Conservation (phyloP, 495 filamentous ascomycete species). For the Penicillium canariense region DNA sequence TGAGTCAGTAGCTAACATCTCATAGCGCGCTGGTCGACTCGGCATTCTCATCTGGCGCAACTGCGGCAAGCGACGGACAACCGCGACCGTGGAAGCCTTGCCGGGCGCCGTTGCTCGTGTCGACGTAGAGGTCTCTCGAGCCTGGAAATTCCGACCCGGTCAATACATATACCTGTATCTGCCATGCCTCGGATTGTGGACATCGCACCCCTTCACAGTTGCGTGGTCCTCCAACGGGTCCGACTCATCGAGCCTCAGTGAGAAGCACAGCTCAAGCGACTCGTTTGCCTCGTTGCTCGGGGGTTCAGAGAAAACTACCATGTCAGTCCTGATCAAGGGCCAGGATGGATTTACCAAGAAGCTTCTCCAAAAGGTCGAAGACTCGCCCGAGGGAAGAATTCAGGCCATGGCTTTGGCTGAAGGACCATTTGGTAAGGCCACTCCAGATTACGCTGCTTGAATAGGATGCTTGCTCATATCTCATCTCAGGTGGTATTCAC, state of each 20-base stretch:
- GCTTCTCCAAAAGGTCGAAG: constrained; percentile 45
- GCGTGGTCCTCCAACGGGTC: constrained; percentile 44
- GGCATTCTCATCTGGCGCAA: constrained; percentile 61
- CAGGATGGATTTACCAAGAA: constrained; percentile 53
- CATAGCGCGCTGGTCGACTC: constrained; percentile 56
- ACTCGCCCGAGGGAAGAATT: constrained; percentile 39
- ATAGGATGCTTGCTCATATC: neutral
- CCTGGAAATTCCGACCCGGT: constrained; percentile 50
- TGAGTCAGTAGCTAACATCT: constrained; percentile 15
- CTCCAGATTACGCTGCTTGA: neutral
- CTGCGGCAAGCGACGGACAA: constrained; percentile 38
- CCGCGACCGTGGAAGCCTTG: constrained; percentile 51
- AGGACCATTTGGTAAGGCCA: constrained; percentile 56
- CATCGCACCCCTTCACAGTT: constrained; percentile 58
- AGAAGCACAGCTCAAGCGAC: constrained; percentile 34
- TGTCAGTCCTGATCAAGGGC: constrained; percentile 55
- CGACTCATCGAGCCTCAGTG: constrained; percentile 6
- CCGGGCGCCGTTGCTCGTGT: constrained; percentile 49
- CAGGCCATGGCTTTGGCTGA: constrained; percentile 50
- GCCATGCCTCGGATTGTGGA: constrained; percentile 48
- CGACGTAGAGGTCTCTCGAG: constrained; percentile 46
- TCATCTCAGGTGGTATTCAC: constrained; percentile 42
- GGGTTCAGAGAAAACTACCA: constrained; percentile 33
- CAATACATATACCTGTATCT: constrained; percentile 59
- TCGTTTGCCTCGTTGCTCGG: constrained; percentile 36